These are phyloP conservation scores for Penicillium arizonense DNA, from an alignment of 495 filamentous ascomycete species.

Conservation along the genomic window DNA sequence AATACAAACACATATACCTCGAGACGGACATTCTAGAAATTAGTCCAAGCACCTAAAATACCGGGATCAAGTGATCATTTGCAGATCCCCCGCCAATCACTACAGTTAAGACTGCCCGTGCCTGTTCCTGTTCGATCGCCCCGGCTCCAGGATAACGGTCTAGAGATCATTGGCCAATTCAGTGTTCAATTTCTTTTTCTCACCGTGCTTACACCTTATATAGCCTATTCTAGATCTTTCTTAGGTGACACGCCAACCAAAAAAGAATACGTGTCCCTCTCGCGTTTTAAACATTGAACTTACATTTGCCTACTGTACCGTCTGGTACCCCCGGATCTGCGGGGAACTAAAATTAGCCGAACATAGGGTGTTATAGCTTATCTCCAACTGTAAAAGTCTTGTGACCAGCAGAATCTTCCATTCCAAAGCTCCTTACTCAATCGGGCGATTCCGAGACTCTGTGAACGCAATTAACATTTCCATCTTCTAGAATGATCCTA, in stretches of 20 bases:
- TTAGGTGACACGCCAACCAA: background rate
- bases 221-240: too few species aligned
- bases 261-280: background rate
- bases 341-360: background rate
- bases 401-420: slow-evolving; percentile 10
- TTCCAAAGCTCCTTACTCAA: slow-evolving; percentile 13
- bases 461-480: slow-evolving; percentile 9
- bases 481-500: slow-evolving; percentile 14
- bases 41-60: background rate
- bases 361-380: background rate
- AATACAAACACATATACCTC: background rate
- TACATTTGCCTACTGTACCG: too few species aligned
- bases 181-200: background rate
- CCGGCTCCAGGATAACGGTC: background rate
- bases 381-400: background rate
- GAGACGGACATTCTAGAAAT: slow-evolving; percentile 3
- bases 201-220: too few species aligned
- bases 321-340: background rate
- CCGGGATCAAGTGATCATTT: slow-evolving; percentile 1
- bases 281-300: too few species aligned
- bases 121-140: slow-evolving; percentile 4
- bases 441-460: slow-evolving; percentile 16
- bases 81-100: background rate
- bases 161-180: slow-evolving; percentile 3
- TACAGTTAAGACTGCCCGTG: background rate